A percentile compares a stretch with the other conserved stretches of the same genome.
Evolutionary conservation across 192 early-diverging fungal species (phyloP).

Genomic region (Podila clonocystis): DNA sequence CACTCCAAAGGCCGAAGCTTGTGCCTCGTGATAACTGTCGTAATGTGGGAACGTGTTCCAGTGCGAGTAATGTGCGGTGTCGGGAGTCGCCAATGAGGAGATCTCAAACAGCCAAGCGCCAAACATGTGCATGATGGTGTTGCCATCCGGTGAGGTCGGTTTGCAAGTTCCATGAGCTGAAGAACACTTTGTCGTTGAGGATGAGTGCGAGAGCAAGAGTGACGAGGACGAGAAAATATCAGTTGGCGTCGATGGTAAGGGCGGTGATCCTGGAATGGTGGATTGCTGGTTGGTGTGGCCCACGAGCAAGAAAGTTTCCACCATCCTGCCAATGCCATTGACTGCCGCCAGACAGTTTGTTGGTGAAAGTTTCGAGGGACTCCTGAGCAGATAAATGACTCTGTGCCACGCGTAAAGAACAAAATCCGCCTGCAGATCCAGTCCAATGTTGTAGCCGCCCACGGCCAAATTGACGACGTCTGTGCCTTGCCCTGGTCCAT

Average conservation of each 20-base stretch:
- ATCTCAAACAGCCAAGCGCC: slow-evolving; percentile 84
- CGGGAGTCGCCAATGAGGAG: slow-evolving; percentile 44
- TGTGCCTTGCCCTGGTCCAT: slow-evolving; percentile 73
- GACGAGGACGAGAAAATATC: slow-evolving; percentile 45
- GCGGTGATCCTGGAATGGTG: slow-evolving; percentile 26
- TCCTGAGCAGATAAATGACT: slow-evolving; percentile 65
- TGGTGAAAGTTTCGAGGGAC: slow-evolving; percentile 61
- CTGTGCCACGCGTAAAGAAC: slow-evolving; percentile 80
- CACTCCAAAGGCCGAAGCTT: slow-evolving; percentile 75
- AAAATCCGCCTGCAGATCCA: slow-evolving; percentile 73
- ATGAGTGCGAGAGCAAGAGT: slow-evolving; percentile 14
- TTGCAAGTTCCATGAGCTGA: slow-evolving; percentile 7
- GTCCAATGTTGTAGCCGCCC: slow-evolving; percentile 61
- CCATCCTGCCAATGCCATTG: slow-evolving; percentile 63
- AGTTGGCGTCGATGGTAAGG: slow-evolving; percentile 27
- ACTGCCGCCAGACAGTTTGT: slow-evolving; percentile 62
- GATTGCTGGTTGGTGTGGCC: slow-evolving; percentile 15
- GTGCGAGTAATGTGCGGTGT: slow-evolving; percentile 32
- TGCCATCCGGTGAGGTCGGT: slow-evolving; percentile 68
- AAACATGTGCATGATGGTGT: slow-evolving; percentile 86
- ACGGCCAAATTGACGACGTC: slow-evolving; percentile 65
- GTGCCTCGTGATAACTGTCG: slow-evolving; percentile 60
- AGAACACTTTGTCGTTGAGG: not conserved
- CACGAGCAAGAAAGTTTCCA: slow-evolving; percentile 60
- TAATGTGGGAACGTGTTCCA: slow-evolving; percentile 35